These are phyloP conservation scores for Chlamydomonas reinhardtii DNA, from an alignment of 163 green algal genomes.

Conservation along the genomic window DNA sequence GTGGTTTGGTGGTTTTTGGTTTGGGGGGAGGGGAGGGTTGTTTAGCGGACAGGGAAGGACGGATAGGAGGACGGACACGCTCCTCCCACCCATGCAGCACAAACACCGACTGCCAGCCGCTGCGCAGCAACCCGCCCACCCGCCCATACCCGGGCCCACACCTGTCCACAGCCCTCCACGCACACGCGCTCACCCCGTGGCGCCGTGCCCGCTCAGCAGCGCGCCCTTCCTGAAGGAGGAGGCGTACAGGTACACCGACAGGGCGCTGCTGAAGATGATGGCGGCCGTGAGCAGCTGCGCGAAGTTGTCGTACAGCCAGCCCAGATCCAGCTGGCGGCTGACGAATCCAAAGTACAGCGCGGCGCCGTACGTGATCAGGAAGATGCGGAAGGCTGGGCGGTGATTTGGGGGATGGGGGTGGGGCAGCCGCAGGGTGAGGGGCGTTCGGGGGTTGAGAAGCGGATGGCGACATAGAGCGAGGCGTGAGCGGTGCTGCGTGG, in stretches of 20 bases:
- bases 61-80: background rate
- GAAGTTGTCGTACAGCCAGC: conserved; percentile 87
- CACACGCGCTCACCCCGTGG: conserved; percentile 54
- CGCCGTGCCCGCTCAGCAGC: conserved; percentile 73
- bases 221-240: conserved; percentile 70
- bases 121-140: no score
- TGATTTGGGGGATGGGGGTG: background rate
- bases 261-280: conserved; percentile 65
- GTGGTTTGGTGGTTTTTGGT: no score
- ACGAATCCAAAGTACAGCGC: conserved; percentile 79
- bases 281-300: conserved; percentile 84
- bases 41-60: background rate
- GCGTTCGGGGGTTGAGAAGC: no score
- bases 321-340: conserved; percentile 69
- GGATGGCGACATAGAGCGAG: no score
- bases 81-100: no score
- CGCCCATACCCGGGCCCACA: no score
- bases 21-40: background rate
- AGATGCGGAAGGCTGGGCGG: conserved; percentile 76
- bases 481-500: no score
- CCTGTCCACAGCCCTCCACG: no score
- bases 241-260: conserved; percentile 75
- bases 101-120: no score
- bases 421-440: no score
- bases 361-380: conserved; percentile 73